Evolutionary conservation across 2,329 filamentous ascomycete genomes (phyloP).

Genomic region (Zasmidium cellare): DNA sequence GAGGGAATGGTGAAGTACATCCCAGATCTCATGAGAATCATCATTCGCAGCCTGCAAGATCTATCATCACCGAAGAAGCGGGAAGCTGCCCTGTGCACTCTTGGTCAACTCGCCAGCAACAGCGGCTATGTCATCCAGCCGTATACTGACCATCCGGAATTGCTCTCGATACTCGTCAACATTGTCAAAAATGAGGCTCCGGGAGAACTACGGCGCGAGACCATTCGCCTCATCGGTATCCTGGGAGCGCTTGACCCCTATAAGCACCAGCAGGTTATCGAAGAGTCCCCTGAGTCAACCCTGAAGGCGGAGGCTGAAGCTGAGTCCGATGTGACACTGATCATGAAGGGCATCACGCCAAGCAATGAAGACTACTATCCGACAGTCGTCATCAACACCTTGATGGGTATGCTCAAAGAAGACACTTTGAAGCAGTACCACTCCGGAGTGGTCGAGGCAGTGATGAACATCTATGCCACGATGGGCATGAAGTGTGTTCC

Average conservation of each 20-base stretch:
- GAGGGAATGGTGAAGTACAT: slow-evolving; percentile 93
- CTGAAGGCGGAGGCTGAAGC: slow-evolving; percentile 64
- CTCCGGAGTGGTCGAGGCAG: slow-evolving; percentile 90
- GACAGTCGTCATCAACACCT: slow-evolving; percentile 93
- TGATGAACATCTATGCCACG: slow-evolving; percentile 98
- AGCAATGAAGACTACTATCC: slow-evolving; percentile 99
- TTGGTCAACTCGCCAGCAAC: slow-evolving; percentile 91
- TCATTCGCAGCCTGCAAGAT: slow-evolving; percentile 91
- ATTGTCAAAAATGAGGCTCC: slow-evolving; percentile 93
- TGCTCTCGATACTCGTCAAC: slow-evolving; percentile 87
- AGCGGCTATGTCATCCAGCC: slow-evolving; percentile 97
- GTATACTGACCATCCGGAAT: slow-evolving; percentile 90
- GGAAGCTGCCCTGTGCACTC: slow-evolving; percentile 83
- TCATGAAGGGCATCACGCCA: slow-evolving; percentile 95
- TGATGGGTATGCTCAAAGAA: slow-evolving; percentile 89
- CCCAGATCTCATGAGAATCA: slow-evolving; percentile 88
- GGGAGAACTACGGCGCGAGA: slow-evolving; percentile 83
- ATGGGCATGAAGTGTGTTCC: slow-evolving; percentile 93
- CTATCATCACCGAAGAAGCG: slow-evolving; percentile 87
- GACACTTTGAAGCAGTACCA: slow-evolving; percentile 88
- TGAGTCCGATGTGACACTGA: slow-evolving; percentile 90
- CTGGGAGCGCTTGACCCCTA: slow-evolving; percentile 94
- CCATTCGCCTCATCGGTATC: slow-evolving; percentile 94
- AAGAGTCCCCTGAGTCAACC: slow-evolving; percentile 80
- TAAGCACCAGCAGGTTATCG: slow-evolving; percentile 91